Evolutionary conservation across 768 basidiomycete species (phyloP).

Genomic region (Suillus americanus): DNA sequence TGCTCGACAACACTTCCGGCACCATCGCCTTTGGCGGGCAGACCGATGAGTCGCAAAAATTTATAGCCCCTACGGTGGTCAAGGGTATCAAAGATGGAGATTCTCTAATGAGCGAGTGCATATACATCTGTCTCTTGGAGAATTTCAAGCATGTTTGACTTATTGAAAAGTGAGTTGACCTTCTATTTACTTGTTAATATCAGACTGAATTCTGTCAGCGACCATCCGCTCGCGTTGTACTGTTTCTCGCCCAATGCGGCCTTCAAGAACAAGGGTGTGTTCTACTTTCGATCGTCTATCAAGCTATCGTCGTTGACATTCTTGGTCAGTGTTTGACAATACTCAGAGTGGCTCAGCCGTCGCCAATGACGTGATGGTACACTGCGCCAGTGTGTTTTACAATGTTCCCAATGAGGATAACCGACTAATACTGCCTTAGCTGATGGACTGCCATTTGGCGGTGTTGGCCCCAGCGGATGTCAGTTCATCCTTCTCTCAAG

Average conservation of each 20-base stretch:
- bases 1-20: constrained; percentile 70
- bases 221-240: constrained; percentile 75
- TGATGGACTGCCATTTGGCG: constrained; percentile 73
- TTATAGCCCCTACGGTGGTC: constrained; percentile 74
- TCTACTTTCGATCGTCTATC: neutral
- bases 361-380: constrained; percentile 72
- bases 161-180: constrained; percentile 39
- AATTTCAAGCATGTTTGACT: constrained; percentile 1
- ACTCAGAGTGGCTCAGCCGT: constrained; percentile 72
- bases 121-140: constrained; percentile 10
- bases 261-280: constrained; percentile 61
- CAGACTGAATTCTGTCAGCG: constrained; percentile 37
- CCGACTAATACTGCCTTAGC: constrained; percentile 28
- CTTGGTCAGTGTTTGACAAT: constrained; percentile 54
- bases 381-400: constrained; percentile 46
- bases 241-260: constrained; percentile 63
- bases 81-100: constrained; percentile 61
- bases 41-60: constrained; percentile 53
- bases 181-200: neutral
- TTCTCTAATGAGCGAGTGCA: constrained; percentile 75
- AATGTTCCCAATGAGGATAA: neutral
- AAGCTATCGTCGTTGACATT: constrained; percentile 1
- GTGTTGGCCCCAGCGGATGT: constrained; percentile 74
- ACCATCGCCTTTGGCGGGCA: constrained; percentile 64
- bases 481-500: constrained; percentile 24